A percentile compares a stretch with the other conserved stretches of the same genome.
phyloP scores from a whole-genome alignment of 2,329 filamentous ascomycete genomes.

The Cyclaneusma minus region DNA sequence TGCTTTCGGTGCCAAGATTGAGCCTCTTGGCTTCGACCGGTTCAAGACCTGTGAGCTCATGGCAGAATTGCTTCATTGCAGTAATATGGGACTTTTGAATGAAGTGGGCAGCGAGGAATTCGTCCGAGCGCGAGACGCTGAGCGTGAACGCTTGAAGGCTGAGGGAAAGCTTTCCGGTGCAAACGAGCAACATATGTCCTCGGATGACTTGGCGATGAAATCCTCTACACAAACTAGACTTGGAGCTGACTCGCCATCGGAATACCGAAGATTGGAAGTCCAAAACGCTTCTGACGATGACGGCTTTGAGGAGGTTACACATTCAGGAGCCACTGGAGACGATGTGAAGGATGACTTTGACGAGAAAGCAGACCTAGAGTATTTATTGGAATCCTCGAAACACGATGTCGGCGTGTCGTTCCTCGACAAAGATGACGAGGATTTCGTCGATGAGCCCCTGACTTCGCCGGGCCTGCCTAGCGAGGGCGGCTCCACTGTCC shows the following conservation, averaged over 20 bases:
- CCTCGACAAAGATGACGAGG: slow-evolving; percentile 48
- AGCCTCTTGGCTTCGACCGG: slow-evolving; percentile 88
- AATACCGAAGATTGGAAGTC: slow-evolving; percentile 56
- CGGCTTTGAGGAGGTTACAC: slow-evolving; percentile 79
- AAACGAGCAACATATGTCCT: slow-evolving; percentile 26
- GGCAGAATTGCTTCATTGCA: slow-evolving; percentile 94
- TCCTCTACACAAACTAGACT: slow-evolving; percentile 28
- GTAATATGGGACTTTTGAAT: slow-evolving; percentile 94
- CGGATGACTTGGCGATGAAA: slow-evolving; percentile 49
- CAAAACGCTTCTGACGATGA: slow-evolving; percentile 77
- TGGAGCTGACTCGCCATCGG: slow-evolving; percentile 38
- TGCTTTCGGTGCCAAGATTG: slow-evolving; percentile 80
- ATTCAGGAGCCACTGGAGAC: slow-evolving; percentile 54
- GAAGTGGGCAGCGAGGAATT: slow-evolving; percentile 80
- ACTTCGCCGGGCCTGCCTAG: slow-evolving; percentile 51
- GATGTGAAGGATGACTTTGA: slow-evolving; percentile 56
- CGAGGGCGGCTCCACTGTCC: slow-evolving; percentile 38
- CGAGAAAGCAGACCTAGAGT: slow-evolving; percentile 35
- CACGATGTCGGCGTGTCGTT: slow-evolving; percentile 23
- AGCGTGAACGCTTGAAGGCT: slow-evolving; percentile 62
- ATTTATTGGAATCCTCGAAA: slow-evolving; percentile 24
- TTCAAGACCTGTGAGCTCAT: slow-evolving; percentile 99
- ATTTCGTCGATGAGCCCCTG: slow-evolving; percentile 66
- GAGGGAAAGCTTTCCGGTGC: slow-evolving; percentile 57
- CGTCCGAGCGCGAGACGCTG: slow-evolving; percentile 62